These are phyloP conservation scores for Candida pini DNA, from an alignment of 805 yeast genomes.

Conservation along the genomic window DNA sequence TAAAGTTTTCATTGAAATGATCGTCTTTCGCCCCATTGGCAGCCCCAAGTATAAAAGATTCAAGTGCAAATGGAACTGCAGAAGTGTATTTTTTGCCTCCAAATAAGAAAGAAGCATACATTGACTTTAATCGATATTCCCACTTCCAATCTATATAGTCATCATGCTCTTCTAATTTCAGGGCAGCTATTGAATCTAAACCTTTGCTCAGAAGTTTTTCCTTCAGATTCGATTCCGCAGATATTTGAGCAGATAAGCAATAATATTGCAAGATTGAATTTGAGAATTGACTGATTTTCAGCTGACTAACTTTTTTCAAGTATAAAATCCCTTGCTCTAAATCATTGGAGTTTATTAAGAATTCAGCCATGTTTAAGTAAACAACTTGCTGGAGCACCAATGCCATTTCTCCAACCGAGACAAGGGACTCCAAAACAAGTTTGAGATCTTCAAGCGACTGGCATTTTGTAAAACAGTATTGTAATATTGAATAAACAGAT, in stretches of 20 bases:
- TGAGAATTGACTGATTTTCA: constrained; percentile 9
- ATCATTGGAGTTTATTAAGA: too few species aligned
- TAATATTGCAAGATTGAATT: constrained; percentile 6
- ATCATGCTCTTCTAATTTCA: too few species aligned
- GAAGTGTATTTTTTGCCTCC: constrained; percentile 1
- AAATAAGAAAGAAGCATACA: constrained; percentile 2
- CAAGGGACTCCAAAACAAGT: constrained; percentile 4
- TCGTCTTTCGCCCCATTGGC: not conserved
- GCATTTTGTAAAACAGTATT: constrained; percentile 6
- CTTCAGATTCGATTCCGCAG: constrained; percentile 5
- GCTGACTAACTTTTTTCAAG: constrained; percentile 11
- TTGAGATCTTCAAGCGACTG: constrained; percentile 2
- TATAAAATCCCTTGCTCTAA: too few species aligned
- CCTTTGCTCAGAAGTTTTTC: constrained; percentile 12
- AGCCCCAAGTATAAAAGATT: not conserved
- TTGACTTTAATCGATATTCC: constrained; percentile 6
- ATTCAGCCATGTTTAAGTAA: constrained; percentile 8
- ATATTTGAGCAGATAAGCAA: constrained; percentile 6
- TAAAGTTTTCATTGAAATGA: not conserved
- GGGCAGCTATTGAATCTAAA: constrained; percentile 6
- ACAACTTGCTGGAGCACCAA: constrained; percentile 7
- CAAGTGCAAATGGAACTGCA: constrained; percentile 2
- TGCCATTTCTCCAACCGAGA: constrained; percentile 10
- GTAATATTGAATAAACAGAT: constrained; percentile 3
- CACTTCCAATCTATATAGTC: too few species aligned